Base-by-base conservation (phyloP, 176 grass and related monocot species). In the Pontederia crassipes region DNA sequence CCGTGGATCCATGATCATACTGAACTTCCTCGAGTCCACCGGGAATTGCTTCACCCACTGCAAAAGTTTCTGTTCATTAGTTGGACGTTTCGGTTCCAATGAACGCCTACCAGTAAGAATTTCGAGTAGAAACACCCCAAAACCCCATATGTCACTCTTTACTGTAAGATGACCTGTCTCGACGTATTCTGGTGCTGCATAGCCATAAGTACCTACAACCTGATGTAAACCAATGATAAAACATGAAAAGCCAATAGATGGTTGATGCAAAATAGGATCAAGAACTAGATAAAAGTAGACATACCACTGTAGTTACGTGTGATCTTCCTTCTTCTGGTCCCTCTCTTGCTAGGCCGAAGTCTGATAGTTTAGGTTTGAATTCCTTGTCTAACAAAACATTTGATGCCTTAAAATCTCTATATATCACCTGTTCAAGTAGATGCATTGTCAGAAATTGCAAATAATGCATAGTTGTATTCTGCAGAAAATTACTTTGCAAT, bases 101-200 rank as follows among this genome's bases (percentile, higher is more conserved):
- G 93, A 80, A 49, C 87, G 81, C 67, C 93, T 74, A 9, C 87
- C 93, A 4, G 87, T 92, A 49, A 97, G 70, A 63, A 97, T 81
- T 77, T 97, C 93, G 46, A 92, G 91, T 45, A 97, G 72, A 72
- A 97, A 87, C 70, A 97, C 87, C 11, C 93, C 93, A 17, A 97
- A 97, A 74, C 87, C 81, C 81, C 79, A 97, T 48, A 97, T 79
- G n/a, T 97, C 93, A 45, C 93, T 97, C 79, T 92, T 91, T 14
- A 76, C 50, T 8, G 84, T 83, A 70, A 97, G 76, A 74, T 88
- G 93, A 0, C 93, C 93, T 5, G 79, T 83, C 51, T 88, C 79
- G 10, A 97, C 83, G 79, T 97, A 97, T 40, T 97, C 93, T 11
- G 93, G 93, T 2, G 93, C 93, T 14, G 93, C 93, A 68, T 97